Conservation (phyloP, 768 basidiomycete species). For the Tylopilus sp. region DNA sequence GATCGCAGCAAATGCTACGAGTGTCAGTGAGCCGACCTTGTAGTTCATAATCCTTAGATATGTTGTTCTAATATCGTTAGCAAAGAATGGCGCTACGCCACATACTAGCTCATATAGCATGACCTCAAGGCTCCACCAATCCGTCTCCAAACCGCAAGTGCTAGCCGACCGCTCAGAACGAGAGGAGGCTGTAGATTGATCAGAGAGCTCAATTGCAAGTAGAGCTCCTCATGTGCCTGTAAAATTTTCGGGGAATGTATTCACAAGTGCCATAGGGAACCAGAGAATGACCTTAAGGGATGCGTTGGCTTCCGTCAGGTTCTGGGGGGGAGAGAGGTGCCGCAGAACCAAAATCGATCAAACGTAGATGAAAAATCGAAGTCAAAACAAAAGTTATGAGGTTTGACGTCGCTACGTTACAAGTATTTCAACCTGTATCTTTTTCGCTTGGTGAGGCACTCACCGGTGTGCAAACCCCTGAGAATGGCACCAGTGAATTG, state of each 20-base stretch:
- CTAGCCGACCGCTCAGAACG: constrained; percentile 23
- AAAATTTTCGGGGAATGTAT: constrained; percentile 96
- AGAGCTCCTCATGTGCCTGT: constrained; percentile 79
- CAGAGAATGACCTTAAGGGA: constrained; percentile 64
- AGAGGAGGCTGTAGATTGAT: constrained; percentile 32
- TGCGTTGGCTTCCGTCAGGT: constrained; percentile 52
- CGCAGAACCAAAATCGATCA: constrained; percentile 95
- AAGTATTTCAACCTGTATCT: background rate
- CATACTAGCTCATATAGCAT: constrained; percentile 88
- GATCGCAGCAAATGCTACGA: background rate
- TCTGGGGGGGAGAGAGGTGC: constrained; percentile 64
- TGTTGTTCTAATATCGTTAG: constrained; percentile 78
- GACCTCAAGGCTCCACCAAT: constrained; percentile 95
- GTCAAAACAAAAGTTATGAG: constrained; percentile 91
- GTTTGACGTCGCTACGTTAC: constrained; percentile 80
- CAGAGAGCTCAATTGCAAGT: constrained; percentile 72
- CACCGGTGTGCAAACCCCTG: constrained; percentile 90
- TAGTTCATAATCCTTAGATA: constrained; percentile 80
- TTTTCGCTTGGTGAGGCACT: constrained; percentile 17
- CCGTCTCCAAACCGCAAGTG: constrained; percentile 84
- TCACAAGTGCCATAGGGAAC: constrained; percentile 92
- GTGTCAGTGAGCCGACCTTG: constrained; percentile 41
- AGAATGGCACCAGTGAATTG: constrained; percentile 87
- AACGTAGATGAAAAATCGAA: constrained; percentile 58
- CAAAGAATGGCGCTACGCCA: constrained; percentile 88